These are phyloP conservation scores for Oemleria cerasiformis DNA, from an alignment of 306 rosid species.

Conservation along the genomic window DNA sequence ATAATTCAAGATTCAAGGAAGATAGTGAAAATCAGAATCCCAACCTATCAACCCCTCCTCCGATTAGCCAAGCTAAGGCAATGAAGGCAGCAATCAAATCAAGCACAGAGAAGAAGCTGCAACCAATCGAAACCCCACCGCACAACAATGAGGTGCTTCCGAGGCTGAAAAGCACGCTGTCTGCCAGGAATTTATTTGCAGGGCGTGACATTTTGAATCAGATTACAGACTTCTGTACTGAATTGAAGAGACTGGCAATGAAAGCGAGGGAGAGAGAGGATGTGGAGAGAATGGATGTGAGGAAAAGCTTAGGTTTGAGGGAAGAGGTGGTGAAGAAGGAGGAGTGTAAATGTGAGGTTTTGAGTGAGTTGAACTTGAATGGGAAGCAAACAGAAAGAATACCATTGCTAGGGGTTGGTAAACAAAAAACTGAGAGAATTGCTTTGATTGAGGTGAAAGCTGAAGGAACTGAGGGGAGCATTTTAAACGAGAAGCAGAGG, in stretches of 20 bases:
- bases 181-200: constrained; percentile 66
- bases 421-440: constrained; percentile 38
- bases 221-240: constrained; percentile 84
- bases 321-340: constrained; percentile 28
- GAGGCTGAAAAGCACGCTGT: constrained; percentile 67
- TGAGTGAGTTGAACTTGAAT: constrained; percentile 41
- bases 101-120: constrained; percentile 60
- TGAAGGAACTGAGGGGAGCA: constrained; percentile 34
- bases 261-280: constrained; percentile 62
- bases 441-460: constrained; percentile 48
- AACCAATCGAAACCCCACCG: constrained; percentile 27
- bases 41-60: constrained; percentile 54
- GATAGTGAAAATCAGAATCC: constrained; percentile 78
- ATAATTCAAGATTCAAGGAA: constrained; percentile 43
- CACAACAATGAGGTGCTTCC: constrained; percentile 38
- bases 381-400: constrained; percentile 51
- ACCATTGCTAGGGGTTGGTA: constrained; percentile 51
- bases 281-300: constrained; percentile 29
- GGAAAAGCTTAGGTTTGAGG: constrained; percentile 29
- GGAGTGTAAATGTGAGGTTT: constrained; percentile 27
- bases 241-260: constrained; percentile 72
- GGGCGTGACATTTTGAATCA: constrained; percentile 81
- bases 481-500: constrained; percentile 44
- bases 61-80: constrained; percentile 36
- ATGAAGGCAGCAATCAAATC: constrained; percentile 63